These are phyloP conservation scores for Alternaria longipes DNA, from an alignment of 2,329 filamentous ascomycete genomes.

Conservation along the genomic window DNA sequence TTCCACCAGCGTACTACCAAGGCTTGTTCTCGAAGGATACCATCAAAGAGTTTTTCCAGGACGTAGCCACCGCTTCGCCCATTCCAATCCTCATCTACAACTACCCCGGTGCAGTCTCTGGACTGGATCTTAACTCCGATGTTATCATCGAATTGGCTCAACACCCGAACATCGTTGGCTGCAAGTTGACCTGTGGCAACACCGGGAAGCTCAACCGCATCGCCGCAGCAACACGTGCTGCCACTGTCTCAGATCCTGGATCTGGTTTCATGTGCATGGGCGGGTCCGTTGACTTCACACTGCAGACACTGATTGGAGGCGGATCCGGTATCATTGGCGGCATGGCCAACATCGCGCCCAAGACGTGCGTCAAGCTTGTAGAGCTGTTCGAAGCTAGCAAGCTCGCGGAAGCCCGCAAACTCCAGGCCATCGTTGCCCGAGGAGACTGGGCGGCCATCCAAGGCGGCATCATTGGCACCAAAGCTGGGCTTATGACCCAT, in stretches of 20 bases:
- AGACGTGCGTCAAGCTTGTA: conserved; percentile 69
- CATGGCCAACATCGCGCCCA: conserved; percentile 75
- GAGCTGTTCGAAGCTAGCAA: conserved; percentile 69
- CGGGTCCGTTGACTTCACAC: conserved; percentile 76
- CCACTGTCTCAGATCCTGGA: conserved; percentile 48
- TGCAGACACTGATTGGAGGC: conserved; percentile 74
- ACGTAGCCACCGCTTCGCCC: conserved; percentile 69
- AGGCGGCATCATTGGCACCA: conserved; percentile 74
- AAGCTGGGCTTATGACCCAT: conserved; percentile 69
- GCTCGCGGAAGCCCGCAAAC: conserved; percentile 66
- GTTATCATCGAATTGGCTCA: conserved; percentile 66
- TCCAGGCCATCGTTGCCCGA: conserved; percentile 72
- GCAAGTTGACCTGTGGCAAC: conserved; percentile 75
- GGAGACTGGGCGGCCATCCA: conserved; percentile 76
- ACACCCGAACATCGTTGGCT: conserved; percentile 73
- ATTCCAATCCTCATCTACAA: conserved; percentile 76
- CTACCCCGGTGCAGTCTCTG: conserved; percentile 70
- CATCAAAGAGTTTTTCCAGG: conserved; percentile 70
- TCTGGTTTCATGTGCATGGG: conserved; percentile 74
- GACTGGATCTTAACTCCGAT: conserved; percentile 72
- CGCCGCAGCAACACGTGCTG: conserved; percentile 61
- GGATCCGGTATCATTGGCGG: conserved; percentile 77
- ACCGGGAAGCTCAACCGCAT: conserved; percentile 72
- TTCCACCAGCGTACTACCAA: conserved; percentile 81
- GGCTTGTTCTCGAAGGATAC: conserved; percentile 69